Percentiles rank a stretch among this genome's conserved stretches.
Evolutionary conservation across 176 grass and related monocot species (phyloP).

Genomic region (Themeda triandra): DNA sequence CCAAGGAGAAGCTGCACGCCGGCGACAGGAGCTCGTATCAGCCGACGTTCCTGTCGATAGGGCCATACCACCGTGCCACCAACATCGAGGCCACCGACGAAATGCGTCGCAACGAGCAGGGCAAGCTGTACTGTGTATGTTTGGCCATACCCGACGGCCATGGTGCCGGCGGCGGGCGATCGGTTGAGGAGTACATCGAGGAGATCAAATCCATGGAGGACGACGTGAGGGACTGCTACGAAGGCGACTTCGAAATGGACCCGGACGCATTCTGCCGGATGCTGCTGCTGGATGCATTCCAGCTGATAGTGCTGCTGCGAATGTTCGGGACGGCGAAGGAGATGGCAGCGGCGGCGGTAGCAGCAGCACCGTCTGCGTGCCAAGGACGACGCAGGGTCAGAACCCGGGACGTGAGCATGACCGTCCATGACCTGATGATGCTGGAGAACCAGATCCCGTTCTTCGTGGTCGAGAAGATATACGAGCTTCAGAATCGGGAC

Average conservation of each 20-base stretch:
- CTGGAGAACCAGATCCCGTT: slow-evolving; percentile 20
- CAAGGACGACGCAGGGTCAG: too few relatives aligned
- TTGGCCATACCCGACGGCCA: too few relatives aligned
- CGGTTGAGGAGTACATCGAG: not conserved
- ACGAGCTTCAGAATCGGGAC: not conserved
- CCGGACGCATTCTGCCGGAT: not conserved
- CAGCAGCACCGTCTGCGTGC: too few relatives aligned
- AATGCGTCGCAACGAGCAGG: too few relatives aligned
- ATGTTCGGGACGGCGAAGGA: too few relatives aligned
- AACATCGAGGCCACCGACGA: too few relatives aligned
- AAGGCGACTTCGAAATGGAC: not conserved
- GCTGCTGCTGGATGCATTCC: not conserved
- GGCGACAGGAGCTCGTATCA: too few relatives aligned
- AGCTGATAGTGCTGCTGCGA: not conserved
- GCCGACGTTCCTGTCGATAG: too few relatives aligned
- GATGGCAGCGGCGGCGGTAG: not conserved
- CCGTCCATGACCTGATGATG: not conserved
- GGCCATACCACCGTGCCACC: too few relatives aligned
- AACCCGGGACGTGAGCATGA: not conserved
- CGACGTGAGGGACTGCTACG: not conserved
- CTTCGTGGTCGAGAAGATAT: not conserved
- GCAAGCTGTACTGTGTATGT: too few relatives aligned
- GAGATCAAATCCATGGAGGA: not conserved
- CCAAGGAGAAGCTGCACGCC: too few relatives aligned
- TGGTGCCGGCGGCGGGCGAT: too few relatives aligned